phyloP scores from a whole-genome alignment of 192 early-diverging fungal species.

The Spinellus fusiger region DNA sequence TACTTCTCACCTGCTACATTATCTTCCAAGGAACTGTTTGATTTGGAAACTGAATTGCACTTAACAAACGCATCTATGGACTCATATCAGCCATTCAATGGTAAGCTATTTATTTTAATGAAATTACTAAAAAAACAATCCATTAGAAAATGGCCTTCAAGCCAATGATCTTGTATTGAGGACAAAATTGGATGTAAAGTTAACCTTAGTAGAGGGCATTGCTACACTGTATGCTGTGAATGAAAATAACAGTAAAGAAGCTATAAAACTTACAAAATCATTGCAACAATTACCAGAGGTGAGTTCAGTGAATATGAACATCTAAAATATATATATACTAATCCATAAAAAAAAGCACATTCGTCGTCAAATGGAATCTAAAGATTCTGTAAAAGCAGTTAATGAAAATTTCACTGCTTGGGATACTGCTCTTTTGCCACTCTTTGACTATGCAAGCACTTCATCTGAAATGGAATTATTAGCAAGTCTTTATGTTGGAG shows the following conservation, averaged over 20 bases:
- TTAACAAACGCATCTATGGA: constrained; percentile 18
- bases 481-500: constrained; percentile 26
- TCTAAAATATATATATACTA: background rate
- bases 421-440: constrained; percentile 13
- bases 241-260: constrained; percentile 41
- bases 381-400: background rate
- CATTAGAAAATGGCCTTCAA: constrained; percentile 5
- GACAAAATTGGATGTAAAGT: constrained; percentile 43
- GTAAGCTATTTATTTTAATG: background rate
- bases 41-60: constrained; percentile 35
- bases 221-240: constrained; percentile 66
- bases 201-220: constrained; percentile 58
- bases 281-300: constrained; percentile 47
- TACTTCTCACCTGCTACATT: constrained; percentile 44
- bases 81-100: constrained; percentile 3
- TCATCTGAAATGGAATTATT: constrained; percentile 47
- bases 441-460: constrained; percentile 42
- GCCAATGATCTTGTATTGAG: constrained; percentile 13
- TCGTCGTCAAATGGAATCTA: background rate
- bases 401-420: constrained; percentile 6
- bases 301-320: constrained; percentile 7
- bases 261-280: constrained; percentile 34
- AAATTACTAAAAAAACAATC: background rate
- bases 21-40: constrained; percentile 34
- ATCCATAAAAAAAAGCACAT: constrained; percentile 2